These are phyloP conservation scores for Cryptococcus jaspeensis DNA, from an alignment of 1,284 basidiomycete genomes.

Conservation along the genomic window DNA sequence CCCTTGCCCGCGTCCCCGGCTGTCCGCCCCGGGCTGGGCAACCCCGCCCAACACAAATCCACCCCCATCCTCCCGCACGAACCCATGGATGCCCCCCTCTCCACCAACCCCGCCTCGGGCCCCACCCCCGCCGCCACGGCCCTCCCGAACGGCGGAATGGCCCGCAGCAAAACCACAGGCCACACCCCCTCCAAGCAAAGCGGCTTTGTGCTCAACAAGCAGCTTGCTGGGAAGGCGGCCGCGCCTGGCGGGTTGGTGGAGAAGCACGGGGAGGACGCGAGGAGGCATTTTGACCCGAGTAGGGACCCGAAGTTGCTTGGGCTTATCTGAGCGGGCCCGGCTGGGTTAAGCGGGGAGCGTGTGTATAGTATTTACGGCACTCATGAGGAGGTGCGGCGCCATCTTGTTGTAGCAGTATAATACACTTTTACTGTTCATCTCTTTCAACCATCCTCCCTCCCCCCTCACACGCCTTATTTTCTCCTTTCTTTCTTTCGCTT, in stretches of 20 bases:
- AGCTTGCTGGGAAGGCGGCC: background rate
- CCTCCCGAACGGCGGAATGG: constrained; percentile 3
- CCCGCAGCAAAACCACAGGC: constrained; percentile 14
- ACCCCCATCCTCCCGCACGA: background rate
- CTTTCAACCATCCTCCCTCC: too few species aligned
- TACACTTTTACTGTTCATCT: too few species aligned
- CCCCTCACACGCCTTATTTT: too few species aligned
- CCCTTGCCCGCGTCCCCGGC: too few species aligned
- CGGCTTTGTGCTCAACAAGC: constrained; percentile 6
- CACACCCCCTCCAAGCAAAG: constrained; percentile 13
- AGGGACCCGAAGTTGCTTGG: constrained; percentile 43
- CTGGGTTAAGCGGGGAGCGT: too few species aligned
- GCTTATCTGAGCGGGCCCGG: constrained; percentile 20
- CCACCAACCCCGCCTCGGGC: background rate
- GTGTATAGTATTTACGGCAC: too few species aligned
- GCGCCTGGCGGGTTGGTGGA: too few species aligned
- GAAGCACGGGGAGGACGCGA: constrained; percentile 5
- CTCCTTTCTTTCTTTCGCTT: too few species aligned
- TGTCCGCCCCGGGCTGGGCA: background rate
- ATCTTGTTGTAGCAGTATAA: too few species aligned
- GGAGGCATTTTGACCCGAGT: constrained; percentile 43
- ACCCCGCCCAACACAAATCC: background rate
- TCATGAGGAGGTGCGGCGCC: too few species aligned
- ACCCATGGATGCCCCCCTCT: background rate
- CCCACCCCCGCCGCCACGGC: too few species aligned